Evolutionary conservation across 257 asterid genomes (phyloP).

Genomic region (Verbena officinalis): DNA sequence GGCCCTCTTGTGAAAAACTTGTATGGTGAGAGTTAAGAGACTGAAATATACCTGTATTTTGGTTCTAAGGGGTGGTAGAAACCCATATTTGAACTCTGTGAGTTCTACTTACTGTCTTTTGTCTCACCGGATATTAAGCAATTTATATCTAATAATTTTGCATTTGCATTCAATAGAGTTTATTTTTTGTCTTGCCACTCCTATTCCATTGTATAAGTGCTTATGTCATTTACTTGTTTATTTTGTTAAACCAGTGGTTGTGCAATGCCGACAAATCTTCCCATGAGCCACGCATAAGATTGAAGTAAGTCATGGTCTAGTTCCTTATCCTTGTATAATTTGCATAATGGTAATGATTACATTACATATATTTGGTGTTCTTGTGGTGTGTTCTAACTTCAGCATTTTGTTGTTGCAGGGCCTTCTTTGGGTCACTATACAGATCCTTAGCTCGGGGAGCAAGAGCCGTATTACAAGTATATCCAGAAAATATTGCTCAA

Average conservation of each 20-base stretch:
- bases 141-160: not conserved
- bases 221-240: constrained; percentile 28
- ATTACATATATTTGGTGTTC: constrained; percentile 1
- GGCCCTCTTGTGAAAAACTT: not conserved
- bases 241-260: constrained; percentile 68
- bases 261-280: constrained; percentile 98
- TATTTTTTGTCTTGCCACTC: not conserved
- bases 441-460: constrained; percentile 91
- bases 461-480: constrained; percentile 90
- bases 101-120: not conserved
- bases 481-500: constrained; percentile 89
- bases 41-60: not conserved
- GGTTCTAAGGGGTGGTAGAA: not conserved
- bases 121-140: not conserved
- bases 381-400: constrained; percentile 14
- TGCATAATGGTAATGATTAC: not conserved
- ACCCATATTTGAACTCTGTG: not conserved
- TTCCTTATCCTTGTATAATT: constrained; percentile 9
- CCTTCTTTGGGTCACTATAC: constrained; percentile 87
- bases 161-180: constrained; percentile 6
- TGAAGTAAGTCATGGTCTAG: constrained; percentile 62
- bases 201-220: not conserved
- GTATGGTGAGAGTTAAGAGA: not conserved
- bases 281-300: constrained; percentile 91
- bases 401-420: constrained; percentile 47